phyloP scores from a whole-genome alignment of 2,329 filamentous ascomycete genomes.

The Ustilaginoidea virens region DNA sequence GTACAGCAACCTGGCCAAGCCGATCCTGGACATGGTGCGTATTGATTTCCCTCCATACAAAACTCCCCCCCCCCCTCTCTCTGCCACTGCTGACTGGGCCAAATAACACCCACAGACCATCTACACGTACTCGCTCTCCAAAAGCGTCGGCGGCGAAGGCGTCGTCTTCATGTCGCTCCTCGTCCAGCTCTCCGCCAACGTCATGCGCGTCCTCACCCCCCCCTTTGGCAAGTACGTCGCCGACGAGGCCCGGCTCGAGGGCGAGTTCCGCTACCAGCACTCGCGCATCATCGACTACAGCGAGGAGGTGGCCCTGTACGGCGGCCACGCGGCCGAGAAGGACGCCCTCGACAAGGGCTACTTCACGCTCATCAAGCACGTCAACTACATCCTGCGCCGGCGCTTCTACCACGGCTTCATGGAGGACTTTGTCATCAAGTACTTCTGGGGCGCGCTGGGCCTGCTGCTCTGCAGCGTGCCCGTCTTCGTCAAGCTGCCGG shows the following conservation, averaged over 20 bases:
- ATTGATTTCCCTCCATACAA: background rate
- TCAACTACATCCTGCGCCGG: constrained; percentile 82
- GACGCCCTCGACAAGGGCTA: constrained; percentile 96
- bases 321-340: constrained; percentile 86
- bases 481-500: constrained; percentile 87
- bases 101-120: constrained; percentile 41
- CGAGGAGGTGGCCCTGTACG: constrained; percentile 86
- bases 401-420: constrained; percentile 97
- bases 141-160: constrained; percentile 90
- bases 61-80: no score
- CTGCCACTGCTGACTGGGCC: no score
- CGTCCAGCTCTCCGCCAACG: constrained; percentile 79
- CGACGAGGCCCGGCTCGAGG: constrained; percentile 85
- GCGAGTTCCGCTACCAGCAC: constrained; percentile 93
- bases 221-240: constrained; percentile 97
- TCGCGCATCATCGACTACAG: constrained; percentile 89
- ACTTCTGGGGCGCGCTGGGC: constrained; percentile 93
- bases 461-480: constrained; percentile 85
- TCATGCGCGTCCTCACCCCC: constrained; percentile 88
- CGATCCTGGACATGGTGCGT: constrained; percentile 73
- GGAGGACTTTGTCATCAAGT: constrained; percentile 99
- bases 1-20: constrained; percentile 93
- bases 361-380: constrained; percentile 97
- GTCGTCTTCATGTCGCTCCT: constrained; percentile 90
- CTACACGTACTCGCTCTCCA: constrained; percentile 87